phyloP scores from a whole-genome alignment of 768 basidiomycete genomes.

The Boletellus ananas region DNA sequence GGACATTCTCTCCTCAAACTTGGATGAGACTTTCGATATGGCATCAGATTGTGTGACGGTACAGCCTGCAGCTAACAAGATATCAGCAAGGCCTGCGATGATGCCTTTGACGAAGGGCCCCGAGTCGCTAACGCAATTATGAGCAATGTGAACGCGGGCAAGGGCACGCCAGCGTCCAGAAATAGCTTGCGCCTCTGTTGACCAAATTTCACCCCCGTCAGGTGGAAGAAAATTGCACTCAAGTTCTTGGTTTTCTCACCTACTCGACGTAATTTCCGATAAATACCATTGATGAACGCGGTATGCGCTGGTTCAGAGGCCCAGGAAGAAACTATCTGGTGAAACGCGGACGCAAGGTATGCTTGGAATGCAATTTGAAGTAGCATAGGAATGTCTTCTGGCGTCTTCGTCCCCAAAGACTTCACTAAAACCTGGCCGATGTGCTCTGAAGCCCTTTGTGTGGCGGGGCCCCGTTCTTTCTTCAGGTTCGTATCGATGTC shows the following conservation, averaged over 20 bases:
- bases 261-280: constrained; percentile 4
- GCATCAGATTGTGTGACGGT: constrained; percentile 1
- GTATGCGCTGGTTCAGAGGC: constrained; percentile 1
- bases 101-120: background rate
- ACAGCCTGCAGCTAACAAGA: constrained; percentile 7
- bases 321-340: constrained; percentile 5
- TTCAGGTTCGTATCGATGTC: background rate
- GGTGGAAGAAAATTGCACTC: background rate
- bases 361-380: constrained; percentile 10
- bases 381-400: constrained; percentile 6
- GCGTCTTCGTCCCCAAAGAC: background rate
- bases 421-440: background rate
- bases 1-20: constrained; percentile 4
- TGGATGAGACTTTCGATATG: background rate
- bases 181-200: constrained; percentile 12
- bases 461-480: background rate
- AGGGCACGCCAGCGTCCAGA: constrained; percentile 13
- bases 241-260: background rate
- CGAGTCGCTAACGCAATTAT: background rate
- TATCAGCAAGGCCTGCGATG: constrained; percentile 3
- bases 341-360: constrained; percentile 4
- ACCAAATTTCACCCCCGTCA: background rate
- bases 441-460: background rate
- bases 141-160: constrained; percentile 2
- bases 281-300: constrained; percentile 7